These are phyloP conservation scores for Fraxinus xanthoxyloides DNA, from an alignment of 305 asterid genomes.

Conservation along the genomic window DNA sequence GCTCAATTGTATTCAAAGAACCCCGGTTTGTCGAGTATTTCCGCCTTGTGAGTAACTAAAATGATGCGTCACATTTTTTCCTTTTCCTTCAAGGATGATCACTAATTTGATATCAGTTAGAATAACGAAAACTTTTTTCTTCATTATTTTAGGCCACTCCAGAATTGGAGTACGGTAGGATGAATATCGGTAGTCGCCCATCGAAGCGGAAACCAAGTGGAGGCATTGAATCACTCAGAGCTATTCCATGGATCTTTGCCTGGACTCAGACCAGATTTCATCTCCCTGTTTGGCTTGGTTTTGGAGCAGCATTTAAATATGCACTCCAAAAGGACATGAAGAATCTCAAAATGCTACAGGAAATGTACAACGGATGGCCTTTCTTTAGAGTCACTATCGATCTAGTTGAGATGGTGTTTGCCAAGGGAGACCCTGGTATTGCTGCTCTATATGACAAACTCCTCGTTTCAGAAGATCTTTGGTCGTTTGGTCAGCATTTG, in stretches of 20 bases:
- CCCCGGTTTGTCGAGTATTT: conserved; percentile 84
- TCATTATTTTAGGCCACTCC: conserved; percentile 62
- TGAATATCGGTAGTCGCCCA: conserved; percentile 88
- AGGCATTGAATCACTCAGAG: conserved; percentile 78
- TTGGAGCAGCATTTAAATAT: conserved; percentile 65
- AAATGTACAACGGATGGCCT: conserved; percentile 79
- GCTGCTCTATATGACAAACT: conserved; percentile 70
- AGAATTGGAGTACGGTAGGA: conserved; percentile 75
- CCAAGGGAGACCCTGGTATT: conserved; percentile 82
- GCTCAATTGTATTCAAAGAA: conserved; percentile 69
- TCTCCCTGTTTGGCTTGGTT: conserved; percentile 87
- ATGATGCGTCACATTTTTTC: too few species aligned
- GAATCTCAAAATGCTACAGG: conserved; percentile 61
- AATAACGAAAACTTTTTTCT: too few species aligned
- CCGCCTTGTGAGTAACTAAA: conserved; percentile 66
- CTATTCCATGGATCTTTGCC: conserved; percentile 89
- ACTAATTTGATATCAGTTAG: too few species aligned
- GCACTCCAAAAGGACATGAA: conserved; percentile 53
- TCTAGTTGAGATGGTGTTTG: conserved; percentile 77
- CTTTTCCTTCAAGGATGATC: too few species aligned
- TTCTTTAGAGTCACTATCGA: conserved; percentile 82
- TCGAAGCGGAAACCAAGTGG: conserved; percentile 80
- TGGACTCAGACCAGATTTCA: conserved; percentile 90
- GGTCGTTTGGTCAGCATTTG: conserved; percentile 56
- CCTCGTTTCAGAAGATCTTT: conserved; percentile 63